Evolutionary conservation across 345 rosid species (phyloP), one percentile per base, ranked within the genome.

Genomic region (Ricinus communis): DNA sequence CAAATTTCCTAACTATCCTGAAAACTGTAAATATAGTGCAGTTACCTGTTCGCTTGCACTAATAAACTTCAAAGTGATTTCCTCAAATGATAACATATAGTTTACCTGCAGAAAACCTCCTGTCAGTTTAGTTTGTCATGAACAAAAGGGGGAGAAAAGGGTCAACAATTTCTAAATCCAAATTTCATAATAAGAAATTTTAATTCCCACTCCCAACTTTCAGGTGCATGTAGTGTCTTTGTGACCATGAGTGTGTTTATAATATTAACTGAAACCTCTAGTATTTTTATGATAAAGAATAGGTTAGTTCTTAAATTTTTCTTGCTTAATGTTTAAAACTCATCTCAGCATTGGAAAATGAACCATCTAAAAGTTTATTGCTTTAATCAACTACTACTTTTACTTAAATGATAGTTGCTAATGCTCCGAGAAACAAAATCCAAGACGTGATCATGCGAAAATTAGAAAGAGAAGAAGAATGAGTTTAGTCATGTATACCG

Each of bases 31-130:
- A 71, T 31, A 33, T 78, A 67, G 13, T 72, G 63, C 38, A 67
- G 61, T 72, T 80, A 91, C 98, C 97, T 83, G 97, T 80, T 93
- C 97, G 19, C 86, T 82, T 65, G 85, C 87, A 36, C 84, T 82
- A 67, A 95, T 90, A 84, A 95, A 95, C 89, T 93, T 93, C 86
- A 95, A 81, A 52, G 96, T 87, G 74, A 93, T 86, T 90, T 93
- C 98, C 85, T 95, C 99, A 82, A 95, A 95, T 71, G 98, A 95
- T 69, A 95, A 75, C 62, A 91, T 59, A 73, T 87, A 88, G 74
- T 81, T 92, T 77, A 95, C 84, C 99, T 93, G 94, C 87, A 82
- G 76, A 76, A 82, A 38, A 14, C 27, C 31, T 52, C 27, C 18
- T 12, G 70, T 77, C 77, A 82, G 74, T 50, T 31, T 46, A 62